Base-by-base conservation (phyloP, 176 grass and related monocot species). In the Areca catechu region DNA sequence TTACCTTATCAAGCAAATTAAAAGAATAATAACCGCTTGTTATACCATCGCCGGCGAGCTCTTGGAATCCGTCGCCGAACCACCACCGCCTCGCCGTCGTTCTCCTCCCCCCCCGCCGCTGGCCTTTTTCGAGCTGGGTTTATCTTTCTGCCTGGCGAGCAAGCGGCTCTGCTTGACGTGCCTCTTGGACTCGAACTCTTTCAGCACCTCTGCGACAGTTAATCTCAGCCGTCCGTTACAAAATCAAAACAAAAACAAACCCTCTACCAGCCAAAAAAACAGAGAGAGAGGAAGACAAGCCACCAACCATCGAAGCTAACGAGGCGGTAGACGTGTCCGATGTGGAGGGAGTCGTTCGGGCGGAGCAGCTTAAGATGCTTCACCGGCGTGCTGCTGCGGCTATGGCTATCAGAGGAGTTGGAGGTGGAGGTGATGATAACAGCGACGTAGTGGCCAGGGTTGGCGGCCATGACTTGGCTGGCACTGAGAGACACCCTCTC, bases 61-160 rank as follows among this genome's bases (percentile, higher is more conserved):
- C 4, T 69, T 16, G 3, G 55, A 3, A 52, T 21, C 55, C 4
- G 65, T 15, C 3, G 12, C n/a, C 7, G 34, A 16, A 24, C 28
- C 67, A 54, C 83, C 72, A 60, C 72, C 70, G 15, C 49, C 71
- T 61, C 47, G 49, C 19, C 20, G 65, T 65, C 69, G 34, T 10
- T 12, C 34, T 56, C 60, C 60, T 75, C 20, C 25, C 57, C 56
- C 74, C 10, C 34, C 34, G 9, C 9, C 0, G 10, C 9, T 2
- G 34, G 34, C 34, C 14, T 43, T 43, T 12, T 12, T 43, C n/a
- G 6, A 20, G 7, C 18, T 15, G 30, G 18, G 16, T 19, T 48
- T 43, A 7, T 61, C 18, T 5, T 47, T 61, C 19, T 47, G 59
- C 19, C 48, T 47, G 30, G 18, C 5, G 10, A 61, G 29, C 59